These are phyloP conservation scores for Mimosa pudica DNA, from an alignment of 306 rosid genomes.

Conservation along the genomic window DNA sequence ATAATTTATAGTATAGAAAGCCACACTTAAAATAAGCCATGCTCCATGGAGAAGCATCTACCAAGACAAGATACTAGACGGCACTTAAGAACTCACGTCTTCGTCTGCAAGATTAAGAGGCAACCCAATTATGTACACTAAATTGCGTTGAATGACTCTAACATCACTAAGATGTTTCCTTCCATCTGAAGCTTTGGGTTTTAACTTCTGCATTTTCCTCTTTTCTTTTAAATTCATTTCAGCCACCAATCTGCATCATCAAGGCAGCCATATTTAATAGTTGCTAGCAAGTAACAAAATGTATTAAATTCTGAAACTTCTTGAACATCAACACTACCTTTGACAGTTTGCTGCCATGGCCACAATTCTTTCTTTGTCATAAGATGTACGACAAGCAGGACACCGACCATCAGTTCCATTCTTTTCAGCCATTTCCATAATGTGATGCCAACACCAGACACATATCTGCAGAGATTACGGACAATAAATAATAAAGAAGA, in stretches of 20 bases:
- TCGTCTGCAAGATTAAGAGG: conserved; percentile 59
- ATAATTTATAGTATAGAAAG: conserved; percentile 24
- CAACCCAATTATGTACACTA: conserved; percentile 61
- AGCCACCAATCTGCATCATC: conserved; percentile 52
- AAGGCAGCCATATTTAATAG: conserved; percentile 9
- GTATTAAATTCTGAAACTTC: conserved; percentile 12
- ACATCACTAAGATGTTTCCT: conserved; percentile 56
- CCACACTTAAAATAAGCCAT: not conserved
- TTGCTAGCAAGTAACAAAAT: conserved; percentile 4
- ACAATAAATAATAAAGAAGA: conserved; percentile 15
- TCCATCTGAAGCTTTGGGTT: conserved; percentile 50
- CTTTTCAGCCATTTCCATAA: conserved; percentile 61
- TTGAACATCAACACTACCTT: conserved; percentile 43
- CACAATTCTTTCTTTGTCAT: conserved; percentile 54
- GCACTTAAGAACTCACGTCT: conserved; percentile 45
- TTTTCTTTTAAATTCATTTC: conserved; percentile 52
- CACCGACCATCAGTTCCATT: conserved; percentile 57
- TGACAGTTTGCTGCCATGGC: conserved; percentile 60
- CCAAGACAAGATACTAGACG: conserved; percentile 23
- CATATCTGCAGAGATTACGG: conserved; percentile 42
- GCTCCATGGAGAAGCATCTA: conserved; percentile 32
- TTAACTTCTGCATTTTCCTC: conserved; percentile 51
- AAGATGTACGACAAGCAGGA: conserved; percentile 55
- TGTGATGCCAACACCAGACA: conserved; percentile 66
- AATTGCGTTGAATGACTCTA: conserved; percentile 58